Evolutionary conservation across 2,329 filamentous ascomycete genomes (phyloP).

Genomic region (Magnaporthales sp.): DNA sequence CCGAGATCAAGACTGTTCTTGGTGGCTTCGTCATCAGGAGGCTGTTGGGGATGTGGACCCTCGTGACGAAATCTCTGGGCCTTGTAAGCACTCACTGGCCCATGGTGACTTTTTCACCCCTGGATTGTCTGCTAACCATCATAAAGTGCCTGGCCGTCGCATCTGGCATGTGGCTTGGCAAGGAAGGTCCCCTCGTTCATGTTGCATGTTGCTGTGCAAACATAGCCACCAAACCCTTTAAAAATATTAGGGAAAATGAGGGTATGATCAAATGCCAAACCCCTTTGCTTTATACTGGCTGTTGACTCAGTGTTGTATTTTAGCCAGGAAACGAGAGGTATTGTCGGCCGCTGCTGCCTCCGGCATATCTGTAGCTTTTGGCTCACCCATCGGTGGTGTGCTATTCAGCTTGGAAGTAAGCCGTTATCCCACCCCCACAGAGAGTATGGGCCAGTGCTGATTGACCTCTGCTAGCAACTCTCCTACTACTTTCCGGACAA

Average conservation of each 20-base stretch:
- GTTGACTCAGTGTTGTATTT: background rate
- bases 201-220: conserved; percentile 96
- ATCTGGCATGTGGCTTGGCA: conserved; percentile 93
- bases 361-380: conserved; percentile 90
- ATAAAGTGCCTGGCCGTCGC: conserved; percentile 78
- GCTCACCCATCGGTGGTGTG: conserved; percentile 87
- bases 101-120: background rate
- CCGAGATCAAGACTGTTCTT: conserved; percentile 93
- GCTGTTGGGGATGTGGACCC: conserved; percentile 81
- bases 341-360: conserved; percentile 87
- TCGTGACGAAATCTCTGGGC: conserved; percentile 82
- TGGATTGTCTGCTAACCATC: conserved; percentile 8
- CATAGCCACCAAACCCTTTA: conserved; percentile 83
- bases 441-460: conserved; percentile 3
- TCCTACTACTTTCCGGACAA: conserved; percentile 98
- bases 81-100: conserved; percentile 46
- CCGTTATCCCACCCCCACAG: background rate
- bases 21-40: conserved; percentile 87
- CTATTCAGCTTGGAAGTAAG: conserved; percentile 84
- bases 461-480: conserved; percentile 52
- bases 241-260: conserved; percentile 77
- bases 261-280: conserved; percentile 34
- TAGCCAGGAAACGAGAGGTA: conserved; percentile 86
- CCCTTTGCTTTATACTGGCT: background rate
- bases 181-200: conserved; percentile 91